Conservation (phyloP, 495 filamentous ascomycete genomes). For the Hypomontagnella submonticulosa region DNA sequence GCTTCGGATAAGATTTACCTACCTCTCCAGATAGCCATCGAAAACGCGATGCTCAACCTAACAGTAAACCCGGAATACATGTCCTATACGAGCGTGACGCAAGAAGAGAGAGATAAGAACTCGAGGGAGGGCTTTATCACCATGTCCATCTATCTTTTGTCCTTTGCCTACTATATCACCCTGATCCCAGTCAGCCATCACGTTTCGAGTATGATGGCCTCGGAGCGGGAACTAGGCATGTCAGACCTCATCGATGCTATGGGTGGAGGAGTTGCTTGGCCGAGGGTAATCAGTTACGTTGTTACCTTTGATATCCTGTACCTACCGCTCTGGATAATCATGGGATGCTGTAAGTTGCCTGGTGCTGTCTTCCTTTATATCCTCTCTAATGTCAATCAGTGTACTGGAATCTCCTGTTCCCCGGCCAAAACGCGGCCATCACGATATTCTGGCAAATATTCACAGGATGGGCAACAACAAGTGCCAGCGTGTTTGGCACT, state of each 20-base stretch:
- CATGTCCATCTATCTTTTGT: slow-evolving; percentile 65
- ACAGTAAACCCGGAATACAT: slow-evolving; percentile 65
- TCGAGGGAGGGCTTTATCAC: slow-evolving; percentile 67
- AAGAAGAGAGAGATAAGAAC: slow-evolving; percentile 66
- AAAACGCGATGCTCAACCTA: slow-evolving; percentile 69
- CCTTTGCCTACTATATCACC: slow-evolving; percentile 69
- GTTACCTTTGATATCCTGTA: slow-evolving; percentile 39
- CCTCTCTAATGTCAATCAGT: slow-evolving; percentile 61
- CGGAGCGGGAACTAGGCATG: slow-evolving; percentile 74
- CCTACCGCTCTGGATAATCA: slow-evolving; percentile 40
- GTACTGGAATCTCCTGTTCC: slow-evolving; percentile 62
- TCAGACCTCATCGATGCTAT: slow-evolving; percentile 76
- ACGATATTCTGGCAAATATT: slow-evolving; percentile 67
- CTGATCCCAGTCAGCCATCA: slow-evolving; percentile 72
- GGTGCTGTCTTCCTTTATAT: slow-evolving; percentile 56
- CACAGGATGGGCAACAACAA: slow-evolving; percentile 65
- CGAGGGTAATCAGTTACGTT: slow-evolving; percentile 50
- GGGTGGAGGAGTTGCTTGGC: slow-evolving; percentile 61
- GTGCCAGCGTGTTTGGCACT: slow-evolving; percentile 68
- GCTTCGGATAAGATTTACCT: slow-evolving; percentile 73
- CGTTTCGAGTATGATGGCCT: slow-evolving; percentile 69
- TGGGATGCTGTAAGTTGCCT: slow-evolving; percentile 35
- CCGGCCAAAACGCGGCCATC: slow-evolving; percentile 60
- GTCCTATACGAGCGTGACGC: slow-evolving; percentile 68
- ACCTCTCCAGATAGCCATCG: slow-evolving; percentile 74